Evolutionary conservation across 192 early-diverging fungal species (phyloP).

Genomic region (Rhizophagus prolifer): DNA sequence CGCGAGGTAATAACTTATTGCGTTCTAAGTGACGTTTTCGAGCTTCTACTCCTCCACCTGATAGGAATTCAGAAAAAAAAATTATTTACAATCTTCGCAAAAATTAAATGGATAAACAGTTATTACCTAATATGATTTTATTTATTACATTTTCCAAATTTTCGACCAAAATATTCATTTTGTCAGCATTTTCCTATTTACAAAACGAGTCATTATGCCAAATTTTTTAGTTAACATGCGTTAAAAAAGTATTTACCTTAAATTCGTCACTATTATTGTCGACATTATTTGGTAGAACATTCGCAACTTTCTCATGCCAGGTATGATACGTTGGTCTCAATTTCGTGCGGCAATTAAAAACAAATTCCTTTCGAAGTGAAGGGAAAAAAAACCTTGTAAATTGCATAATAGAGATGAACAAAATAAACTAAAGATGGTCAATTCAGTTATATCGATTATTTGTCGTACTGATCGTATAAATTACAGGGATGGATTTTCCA

Average conservation of each 20-base stretch:
- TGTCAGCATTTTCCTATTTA: constrained; percentile 70
- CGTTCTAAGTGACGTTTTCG: constrained; percentile 80
- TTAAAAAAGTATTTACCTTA: constrained; percentile 54
- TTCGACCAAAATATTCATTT: constrained; percentile 66
- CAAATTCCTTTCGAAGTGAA: not conserved
- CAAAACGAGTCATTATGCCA: constrained; percentile 1
- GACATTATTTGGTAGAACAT: constrained; percentile 67
- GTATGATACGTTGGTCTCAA: constrained; percentile 30
- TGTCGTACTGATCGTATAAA: not conserved
- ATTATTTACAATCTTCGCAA: no score
- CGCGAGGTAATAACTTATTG: constrained; percentile 89
- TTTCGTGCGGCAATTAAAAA: not conserved
- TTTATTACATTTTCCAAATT: constrained; percentile 63
- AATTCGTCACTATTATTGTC: constrained; percentile 68
- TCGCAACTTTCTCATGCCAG: constrained; percentile 51
- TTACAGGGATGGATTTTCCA: not conserved
- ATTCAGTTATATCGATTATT: no score
- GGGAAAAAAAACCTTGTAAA: not conserved
- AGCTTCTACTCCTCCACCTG: constrained; percentile 83
- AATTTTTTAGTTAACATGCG: not conserved
- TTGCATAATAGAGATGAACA: not conserved
- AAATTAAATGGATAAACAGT: not conserved
- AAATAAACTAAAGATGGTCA: not conserved
- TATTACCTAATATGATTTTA: constrained; percentile 76
- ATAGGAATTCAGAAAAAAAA: not conserved